Conservation (phyloP, 176 grass and related monocot genomes). For the Triticum turgidum region DNA sequence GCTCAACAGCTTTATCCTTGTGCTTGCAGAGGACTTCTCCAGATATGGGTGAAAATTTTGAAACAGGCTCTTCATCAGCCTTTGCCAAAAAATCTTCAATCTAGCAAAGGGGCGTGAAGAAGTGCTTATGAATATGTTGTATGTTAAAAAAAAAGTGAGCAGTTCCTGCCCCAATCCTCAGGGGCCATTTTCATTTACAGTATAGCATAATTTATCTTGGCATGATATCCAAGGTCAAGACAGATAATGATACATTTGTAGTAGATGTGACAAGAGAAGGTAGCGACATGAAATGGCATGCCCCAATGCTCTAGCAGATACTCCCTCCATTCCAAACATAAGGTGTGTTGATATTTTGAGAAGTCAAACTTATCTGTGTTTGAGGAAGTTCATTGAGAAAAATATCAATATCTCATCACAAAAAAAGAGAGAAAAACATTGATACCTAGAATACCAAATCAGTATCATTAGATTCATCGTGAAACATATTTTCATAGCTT, state of each 20-base stretch:
- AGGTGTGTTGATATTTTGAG: no score
- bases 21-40: slow-evolving; percentile 88
- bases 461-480: no score
- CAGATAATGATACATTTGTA: slow-evolving; percentile 1
- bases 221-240: not conserved
- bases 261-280: not conserved
- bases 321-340: no score
- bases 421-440: no score
- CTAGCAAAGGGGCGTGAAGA: slow-evolving; percentile 41
- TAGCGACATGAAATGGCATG: slow-evolving; percentile 1
- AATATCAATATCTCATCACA: no score
- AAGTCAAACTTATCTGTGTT: no score
- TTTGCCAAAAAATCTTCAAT: slow-evolving; percentile 80
- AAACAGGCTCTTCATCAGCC: slow-evolving; percentile 57
- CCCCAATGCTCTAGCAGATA: not conserved
- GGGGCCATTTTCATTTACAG: not conserved
- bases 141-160: not conserved
- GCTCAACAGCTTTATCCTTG: slow-evolving; percentile 45
- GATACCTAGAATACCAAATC: no score
- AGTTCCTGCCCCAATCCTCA: not conserved
- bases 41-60: slow-evolving; percentile 45
- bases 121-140: slow-evolving; percentile 14
- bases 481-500: no score
- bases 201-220: slow-evolving; percentile 1
- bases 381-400: no score